These are phyloP conservation scores for Collybiopsis luxurians DNA, from an alignment of 768 basidiomycete species.

Conservation along the genomic window DNA sequence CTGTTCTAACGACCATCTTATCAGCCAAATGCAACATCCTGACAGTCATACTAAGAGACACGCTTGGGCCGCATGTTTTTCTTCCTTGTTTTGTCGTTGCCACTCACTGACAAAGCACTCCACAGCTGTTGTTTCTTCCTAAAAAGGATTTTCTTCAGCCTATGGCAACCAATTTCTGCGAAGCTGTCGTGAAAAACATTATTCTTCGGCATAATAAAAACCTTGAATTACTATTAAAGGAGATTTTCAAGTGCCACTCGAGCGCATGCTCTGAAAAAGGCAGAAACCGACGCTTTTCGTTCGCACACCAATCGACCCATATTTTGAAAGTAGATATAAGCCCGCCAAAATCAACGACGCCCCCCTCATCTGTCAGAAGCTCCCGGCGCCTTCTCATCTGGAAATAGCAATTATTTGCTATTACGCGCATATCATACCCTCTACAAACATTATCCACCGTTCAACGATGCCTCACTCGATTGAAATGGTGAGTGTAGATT, in stretches of 20 bases:
- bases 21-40: too few species aligned
- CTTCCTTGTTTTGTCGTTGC: too few species aligned
- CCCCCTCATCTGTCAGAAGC: background rate
- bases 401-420: background rate
- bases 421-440: background rate
- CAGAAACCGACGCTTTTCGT: background rate
- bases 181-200: too few species aligned
- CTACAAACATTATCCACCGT: background rate
- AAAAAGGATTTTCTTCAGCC: too few species aligned
- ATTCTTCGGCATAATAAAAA: too few species aligned
- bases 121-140: too few species aligned
- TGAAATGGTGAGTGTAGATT: background rate
- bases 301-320: slow-evolving; percentile 7
- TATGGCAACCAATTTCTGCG: too few species aligned
- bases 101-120: too few species aligned
- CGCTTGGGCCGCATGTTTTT: too few species aligned
- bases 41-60: too few species aligned
- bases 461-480: background rate
- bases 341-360: background rate
- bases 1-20: too few species aligned
- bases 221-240: background rate
- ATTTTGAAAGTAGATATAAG: background rate
- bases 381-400: background rate
- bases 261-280: background rate
- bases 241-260: slow-evolving; percentile 1